Evolutionary conservation across 2,329 filamentous ascomycete genomes (phyloP).

Genomic region (Fusarium compactum): DNA sequence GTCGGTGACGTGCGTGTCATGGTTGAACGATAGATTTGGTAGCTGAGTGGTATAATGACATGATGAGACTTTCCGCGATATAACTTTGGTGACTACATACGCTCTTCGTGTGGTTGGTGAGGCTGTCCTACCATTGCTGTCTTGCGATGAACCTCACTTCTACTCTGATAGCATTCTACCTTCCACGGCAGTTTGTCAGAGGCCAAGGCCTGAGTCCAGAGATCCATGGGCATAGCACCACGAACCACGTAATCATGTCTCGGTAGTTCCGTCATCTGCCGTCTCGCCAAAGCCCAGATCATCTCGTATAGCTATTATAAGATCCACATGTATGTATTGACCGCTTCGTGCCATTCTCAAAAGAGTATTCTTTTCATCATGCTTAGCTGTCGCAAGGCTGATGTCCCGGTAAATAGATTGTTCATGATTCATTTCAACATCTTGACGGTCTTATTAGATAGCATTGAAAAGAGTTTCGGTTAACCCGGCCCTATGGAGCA

Average conservation of each 20-base stretch:
- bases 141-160: not conserved
- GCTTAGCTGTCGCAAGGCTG: not conserved
- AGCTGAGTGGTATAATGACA: conserved; percentile 17
- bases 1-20: conserved; percentile 71
- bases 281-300: not conserved
- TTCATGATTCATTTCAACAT: not conserved
- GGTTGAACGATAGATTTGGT: conserved; percentile 55
- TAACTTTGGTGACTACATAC: not conserved
- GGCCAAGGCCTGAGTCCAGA: no score
- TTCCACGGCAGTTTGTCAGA: not conserved
- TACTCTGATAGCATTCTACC: not conserved
- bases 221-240: not conserved
- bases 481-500: not conserved
- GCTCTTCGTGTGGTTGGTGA: not conserved
- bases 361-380: not conserved
- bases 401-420: not conserved
- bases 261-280: not conserved
- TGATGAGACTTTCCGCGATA: not conserved
- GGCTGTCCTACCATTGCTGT: no score
- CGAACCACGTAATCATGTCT: not conserved
- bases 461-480: not conserved
- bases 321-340: not conserved
- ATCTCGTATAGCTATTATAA: conserved; percentile 4
- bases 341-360: not conserved
- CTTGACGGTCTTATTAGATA: not conserved